phyloP scores from a whole-genome alignment of 2,329 filamentous ascomycete species.

The Trichophyton rubrum region DNA sequence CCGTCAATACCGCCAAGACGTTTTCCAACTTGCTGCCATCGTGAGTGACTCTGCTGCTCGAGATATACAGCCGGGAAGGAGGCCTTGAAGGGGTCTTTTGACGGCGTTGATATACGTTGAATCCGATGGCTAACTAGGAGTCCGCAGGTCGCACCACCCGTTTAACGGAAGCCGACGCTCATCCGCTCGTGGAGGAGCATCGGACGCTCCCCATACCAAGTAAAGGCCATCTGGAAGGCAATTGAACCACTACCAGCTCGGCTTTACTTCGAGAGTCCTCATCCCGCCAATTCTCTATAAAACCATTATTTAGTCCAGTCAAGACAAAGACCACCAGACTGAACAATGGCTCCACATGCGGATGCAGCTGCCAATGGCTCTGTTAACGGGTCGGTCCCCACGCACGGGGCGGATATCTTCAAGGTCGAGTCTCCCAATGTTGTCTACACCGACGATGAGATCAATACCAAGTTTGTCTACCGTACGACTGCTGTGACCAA shows the following conservation, averaged over 20 bases:
- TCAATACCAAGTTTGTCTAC: slow-evolving; percentile 91
- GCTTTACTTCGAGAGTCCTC: slow-evolving; percentile 8
- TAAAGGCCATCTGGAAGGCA: slow-evolving; percentile 25
- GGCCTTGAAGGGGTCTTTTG: background rate
- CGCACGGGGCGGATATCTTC: slow-evolving; percentile 49
- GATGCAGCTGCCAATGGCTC: slow-evolving; percentile 42
- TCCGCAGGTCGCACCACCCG: slow-evolving; percentile 71
- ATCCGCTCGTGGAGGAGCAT: slow-evolving; percentile 73
- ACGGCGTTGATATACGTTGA: background rate
- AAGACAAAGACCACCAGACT: slow-evolving; percentile 13
- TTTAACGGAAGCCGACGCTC: slow-evolving; percentile 94
- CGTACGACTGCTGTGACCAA: slow-evolving; percentile 76
- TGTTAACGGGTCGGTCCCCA: slow-evolving; percentile 40
- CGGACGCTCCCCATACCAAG: slow-evolving; percentile 41
- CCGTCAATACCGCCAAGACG: slow-evolving; percentile 66
- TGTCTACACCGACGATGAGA: slow-evolving; percentile 72
- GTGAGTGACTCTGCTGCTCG: slow-evolving; percentile 43
- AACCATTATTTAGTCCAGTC: slow-evolving; percentile 19
- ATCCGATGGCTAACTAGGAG: slow-evolving; percentile 17
- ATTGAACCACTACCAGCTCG: slow-evolving; percentile 7
- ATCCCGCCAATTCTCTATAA: slow-evolving; percentile 13
- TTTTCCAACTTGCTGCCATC: slow-evolving; percentile 98
- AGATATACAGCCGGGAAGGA: background rate
- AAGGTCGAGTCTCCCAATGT: slow-evolving; percentile 87
- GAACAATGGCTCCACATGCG: slow-evolving; percentile 86